Evolutionary conservation across 2,329 filamentous ascomycete species (phyloP), one percentile per base, ranked within the genome.

Genomic region (Chalaropsis ovoidea): DNA sequence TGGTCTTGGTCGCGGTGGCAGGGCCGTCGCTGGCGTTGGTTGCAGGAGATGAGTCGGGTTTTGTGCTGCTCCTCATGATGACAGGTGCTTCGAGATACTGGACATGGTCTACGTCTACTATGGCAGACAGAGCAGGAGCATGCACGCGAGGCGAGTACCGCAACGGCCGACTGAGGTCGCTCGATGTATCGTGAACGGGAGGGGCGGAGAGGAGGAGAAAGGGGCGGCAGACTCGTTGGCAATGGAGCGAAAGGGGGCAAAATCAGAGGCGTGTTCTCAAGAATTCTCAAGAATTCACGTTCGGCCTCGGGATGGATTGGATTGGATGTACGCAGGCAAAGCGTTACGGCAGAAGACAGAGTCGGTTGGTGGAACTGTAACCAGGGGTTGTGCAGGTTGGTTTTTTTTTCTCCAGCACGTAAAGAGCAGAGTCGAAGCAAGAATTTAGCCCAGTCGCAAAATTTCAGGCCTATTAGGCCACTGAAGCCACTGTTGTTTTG

Each of bases 31-130:
- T 45, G n/a, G 5, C 52, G 35, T n/a, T 43, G 47, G 19, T 43
- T 56, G 49, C 22, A 31, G 52, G 47, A 42, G 63, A 41, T 24
- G 52, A 39, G 10, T 64, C 49, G 11, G 52, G 54, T 64, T 64
- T 64, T 22, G 42, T 64, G 47, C 63, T 60, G 52, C 63, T 64
- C 63, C 52, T 64, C 52, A 64, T 64, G 17, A 64, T 64, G 35
- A 56, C 54, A 43, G 63, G 49, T 43, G 52, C 49, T 58, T 56
- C 39, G 17, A 56, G 49, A 56, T 58, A 60, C 63, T 47, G 39
- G 49, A 64, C 63, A 64, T 64, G 19, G 52, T 56, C 52, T 45
- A 56, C 35, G 63, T 39, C 24, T 27, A 35, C 24, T 22, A 45
- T 24, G 35, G 10, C 42, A 56, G 13, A 49, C 39, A 45, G 41